Evolutionary conservation across 768 basidiomycete genomes (phyloP).

Genomic region (Lanmaoa pseudosensibilis): DNA sequence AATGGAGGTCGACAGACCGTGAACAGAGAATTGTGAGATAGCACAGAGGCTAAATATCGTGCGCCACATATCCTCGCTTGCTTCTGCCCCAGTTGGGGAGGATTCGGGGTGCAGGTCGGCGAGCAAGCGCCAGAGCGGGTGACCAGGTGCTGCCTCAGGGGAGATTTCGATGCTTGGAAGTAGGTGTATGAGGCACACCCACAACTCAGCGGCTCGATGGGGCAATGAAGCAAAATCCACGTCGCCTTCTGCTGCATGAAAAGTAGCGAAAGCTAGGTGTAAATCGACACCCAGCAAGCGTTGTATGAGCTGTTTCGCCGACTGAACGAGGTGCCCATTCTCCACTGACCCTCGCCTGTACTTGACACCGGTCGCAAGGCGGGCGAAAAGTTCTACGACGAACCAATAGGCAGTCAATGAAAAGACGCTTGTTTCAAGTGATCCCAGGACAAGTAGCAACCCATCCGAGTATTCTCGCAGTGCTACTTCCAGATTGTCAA

Average conservation of each 20-base stretch:
- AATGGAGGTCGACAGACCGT: slow-evolving; percentile 44
- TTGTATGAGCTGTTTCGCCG: slow-evolving; percentile 43
- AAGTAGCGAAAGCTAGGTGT: slow-evolving; percentile 27
- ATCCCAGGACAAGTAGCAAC: slow-evolving; percentile 41
- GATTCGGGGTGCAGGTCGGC: slow-evolving; percentile 33
- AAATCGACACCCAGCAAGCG: slow-evolving; percentile 57
- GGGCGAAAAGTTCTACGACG: slow-evolving; percentile 53
- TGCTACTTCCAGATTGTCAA: slow-evolving; percentile 28
- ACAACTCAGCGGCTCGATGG: slow-evolving; percentile 58
- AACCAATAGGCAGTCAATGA: slow-evolving; percentile 61
- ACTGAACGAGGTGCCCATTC: slow-evolving; percentile 22
- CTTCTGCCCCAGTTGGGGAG: slow-evolving; percentile 38
- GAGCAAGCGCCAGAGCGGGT: slow-evolving; percentile 50
- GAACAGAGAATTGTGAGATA: slow-evolving; percentile 73
- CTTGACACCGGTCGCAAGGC: slow-evolving; percentile 33
- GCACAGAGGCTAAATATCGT: slow-evolving; percentile 67
- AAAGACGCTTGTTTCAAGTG: slow-evolving; percentile 35
- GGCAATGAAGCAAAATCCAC: slow-evolving; percentile 38
- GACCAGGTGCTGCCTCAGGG: slow-evolving; percentile 20
- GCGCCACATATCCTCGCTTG: slow-evolving; percentile 73
- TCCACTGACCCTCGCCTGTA: slow-evolving; percentile 29
- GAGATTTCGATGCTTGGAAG: slow-evolving; percentile 29
- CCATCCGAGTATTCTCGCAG: slow-evolving; percentile 40
- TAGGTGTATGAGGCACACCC: slow-evolving; percentile 74
- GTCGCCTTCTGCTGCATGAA: slow-evolving; percentile 20